Evolutionary conservation across 345 rosid species (phyloP).

Genomic region (Barbarea vulgaris): DNA sequence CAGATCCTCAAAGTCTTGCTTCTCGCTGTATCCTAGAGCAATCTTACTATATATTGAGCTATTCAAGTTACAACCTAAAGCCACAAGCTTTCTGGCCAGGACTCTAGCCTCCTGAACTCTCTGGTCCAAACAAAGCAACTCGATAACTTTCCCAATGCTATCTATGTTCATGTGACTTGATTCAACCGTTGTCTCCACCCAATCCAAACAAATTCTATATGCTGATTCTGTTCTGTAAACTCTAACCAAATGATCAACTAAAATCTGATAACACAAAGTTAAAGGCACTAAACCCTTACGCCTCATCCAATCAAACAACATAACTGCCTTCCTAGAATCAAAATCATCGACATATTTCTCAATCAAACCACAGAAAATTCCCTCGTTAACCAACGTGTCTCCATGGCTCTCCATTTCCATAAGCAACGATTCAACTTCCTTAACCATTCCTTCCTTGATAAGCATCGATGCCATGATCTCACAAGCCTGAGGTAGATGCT

Average conservation of each 20-base stretch:
- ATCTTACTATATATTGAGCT: constrained; percentile 50
- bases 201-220: constrained; percentile 55
- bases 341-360: constrained; percentile 47
- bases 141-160: constrained; percentile 48
- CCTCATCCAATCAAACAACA: constrained; percentile 57
- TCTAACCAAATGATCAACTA: constrained; percentile 55
- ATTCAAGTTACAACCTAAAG: constrained; percentile 51
- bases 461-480: constrained; percentile 69
- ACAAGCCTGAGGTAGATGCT: constrained; percentile 56
- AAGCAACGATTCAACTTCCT: constrained; percentile 62
- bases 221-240: constrained; percentile 53
- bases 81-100: constrained; percentile 55
- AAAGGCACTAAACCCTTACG: constrained; percentile 48
- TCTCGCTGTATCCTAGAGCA: constrained; percentile 61
- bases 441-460: constrained; percentile 53
- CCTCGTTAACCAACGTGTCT: constrained; percentile 46
- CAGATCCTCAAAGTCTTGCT: constrained; percentile 77
- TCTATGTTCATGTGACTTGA: constrained; percentile 37
- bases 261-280: constrained; percentile 44
- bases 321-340: constrained; percentile 58
- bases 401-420: constrained; percentile 50
- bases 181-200: constrained; percentile 44
- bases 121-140: constrained; percentile 61
- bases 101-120: constrained; percentile 68
- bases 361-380: constrained; percentile 52